Base-by-base conservation (phyloP, 257 asterid genomes). In the Solanum medicagineum region DNA sequence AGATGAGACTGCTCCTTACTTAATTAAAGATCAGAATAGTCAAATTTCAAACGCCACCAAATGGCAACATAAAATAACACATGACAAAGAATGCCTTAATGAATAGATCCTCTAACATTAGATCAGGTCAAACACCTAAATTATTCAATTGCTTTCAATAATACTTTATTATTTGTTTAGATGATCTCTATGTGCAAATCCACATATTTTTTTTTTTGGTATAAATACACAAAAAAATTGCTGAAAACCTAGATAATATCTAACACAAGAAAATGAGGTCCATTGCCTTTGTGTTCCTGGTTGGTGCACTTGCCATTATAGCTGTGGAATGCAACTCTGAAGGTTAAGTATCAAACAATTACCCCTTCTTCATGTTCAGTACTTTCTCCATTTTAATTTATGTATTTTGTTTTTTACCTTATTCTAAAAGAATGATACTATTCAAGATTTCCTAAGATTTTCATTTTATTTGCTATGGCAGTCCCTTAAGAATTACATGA, bases 291-390 rank as follows among this genome's bases (percentile, higher is more conserved):
- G 51, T 85, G 47, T 47, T 84, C 47, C 29, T 91, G 51, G 85
- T 81, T 81, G 84, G 91, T 53, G 74, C 83, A 44, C 81, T 91
- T 17, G 62, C 85, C n/a, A 53, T 55, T 59, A 29, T 22, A 32
- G 44, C 71, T 20, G 90, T 81, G 24, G 88, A 86, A 71, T 66
- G 74, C 74, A 66, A 66, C 74, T 66, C 74, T n/a, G 81, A 73
- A 73, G 81, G 81, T 73, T 44, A 44, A 73, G 36, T 73, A 44
- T 44, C 73, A 65, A 26, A n/a, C 19, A 13, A 14, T 54, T 59
- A 59, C 62, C 44, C 44, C 24, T 26, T 15, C 36, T 65, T 65
- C 15, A 62, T 65, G 3, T 29, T 66, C 14, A 66, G 7, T 66
- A 66, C 20, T 68, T 29, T 8, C 3, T 68, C 9, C n/a, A 3